A percentile compares a stretch with the other conserved stretches of the same genome.
Evolutionary conservation across 2,329 filamentous ascomycete species (phyloP).

Genomic region (Clarireedia paspali): DNA sequence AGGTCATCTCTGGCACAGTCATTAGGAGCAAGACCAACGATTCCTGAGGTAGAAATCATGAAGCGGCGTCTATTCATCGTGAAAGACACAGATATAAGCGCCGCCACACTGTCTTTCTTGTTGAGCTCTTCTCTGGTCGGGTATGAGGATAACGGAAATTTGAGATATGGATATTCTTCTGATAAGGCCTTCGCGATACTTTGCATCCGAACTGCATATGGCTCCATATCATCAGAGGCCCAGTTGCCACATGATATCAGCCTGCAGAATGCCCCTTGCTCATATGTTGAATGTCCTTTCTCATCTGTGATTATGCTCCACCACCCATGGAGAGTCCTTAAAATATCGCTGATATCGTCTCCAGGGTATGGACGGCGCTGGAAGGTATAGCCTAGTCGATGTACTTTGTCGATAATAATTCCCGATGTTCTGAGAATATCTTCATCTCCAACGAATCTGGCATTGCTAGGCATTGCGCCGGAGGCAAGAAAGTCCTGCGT

Average conservation of each 20-base stretch:
- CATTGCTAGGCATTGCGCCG: slow-evolving; percentile 11
- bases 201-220: slow-evolving; percentile 15
- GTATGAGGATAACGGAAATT: background rate
- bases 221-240: slow-evolving; percentile 11
- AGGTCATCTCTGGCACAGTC: slow-evolving; percentile 16
- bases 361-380: slow-evolving; percentile 11
- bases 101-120: slow-evolving; percentile 14
- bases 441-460: slow-evolving; percentile 13
- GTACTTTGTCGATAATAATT: slow-evolving; percentile 18
- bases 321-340: slow-evolving; percentile 22
- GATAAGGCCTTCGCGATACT: slow-evolving; percentile 13
- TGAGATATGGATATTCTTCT: background rate
- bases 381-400: slow-evolving; percentile 13
- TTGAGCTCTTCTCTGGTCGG: background rate
- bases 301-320: slow-evolving; percentile 18
- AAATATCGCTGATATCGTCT: slow-evolving; percentile 11
- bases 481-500: slow-evolving; percentile 19
- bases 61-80: slow-evolving; percentile 21
- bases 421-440: slow-evolving; percentile 16
- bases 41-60: slow-evolving; percentile 9
- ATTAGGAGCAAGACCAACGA: slow-evolving; percentile 19
- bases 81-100: slow-evolving; percentile 16
- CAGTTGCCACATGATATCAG: slow-evolving; percentile 22
- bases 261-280: slow-evolving; percentile 16
- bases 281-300: slow-evolving; percentile 6